phyloP scores from a whole-genome alignment of 768 basidiomycete genomes.

The Cystobasidium ongulense region DNA sequence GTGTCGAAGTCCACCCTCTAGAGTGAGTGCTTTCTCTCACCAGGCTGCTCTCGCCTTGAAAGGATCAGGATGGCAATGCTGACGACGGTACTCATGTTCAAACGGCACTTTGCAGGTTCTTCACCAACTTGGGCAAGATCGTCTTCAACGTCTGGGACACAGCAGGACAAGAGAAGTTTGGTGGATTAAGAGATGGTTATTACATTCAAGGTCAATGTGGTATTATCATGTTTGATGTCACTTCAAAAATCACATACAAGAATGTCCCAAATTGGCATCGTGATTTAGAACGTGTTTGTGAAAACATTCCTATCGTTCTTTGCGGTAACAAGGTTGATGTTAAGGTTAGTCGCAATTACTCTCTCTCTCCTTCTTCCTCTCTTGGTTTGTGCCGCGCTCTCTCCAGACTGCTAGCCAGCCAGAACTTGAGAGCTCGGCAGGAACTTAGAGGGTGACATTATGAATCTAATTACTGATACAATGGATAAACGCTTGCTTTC shows the following conservation, averaged over 20 bases:
- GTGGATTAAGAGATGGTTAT: constrained; percentile 48
- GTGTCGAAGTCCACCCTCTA: constrained; percentile 98
- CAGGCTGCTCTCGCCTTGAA: neutral
- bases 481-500: neutral
- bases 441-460: too few species aligned
- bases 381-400: neutral
- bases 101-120: constrained; percentile 52
- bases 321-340: constrained; percentile 99
- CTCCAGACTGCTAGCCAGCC: neutral
- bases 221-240: constrained; percentile 99
- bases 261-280: constrained; percentile 99
- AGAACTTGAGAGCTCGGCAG: too few species aligned
- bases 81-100: neutral
- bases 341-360: constrained; percentile 57
- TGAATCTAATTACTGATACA: too few species aligned
- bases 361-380: neutral
- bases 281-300: constrained; percentile 93
- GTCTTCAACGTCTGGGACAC: constrained; percentile 99
- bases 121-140: constrained; percentile 97
- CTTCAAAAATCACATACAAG: constrained; percentile 99
- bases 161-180: constrained; percentile 99
- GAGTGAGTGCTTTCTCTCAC: constrained; percentile 39
- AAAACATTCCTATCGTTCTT: constrained; percentile 98
- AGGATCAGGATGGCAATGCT: neutral
- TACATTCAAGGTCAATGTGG: constrained; percentile 98